phyloP scores from a whole-genome alignment of 1,139 yeast genomes.

The Magnusiomyces paraingens region DNA sequence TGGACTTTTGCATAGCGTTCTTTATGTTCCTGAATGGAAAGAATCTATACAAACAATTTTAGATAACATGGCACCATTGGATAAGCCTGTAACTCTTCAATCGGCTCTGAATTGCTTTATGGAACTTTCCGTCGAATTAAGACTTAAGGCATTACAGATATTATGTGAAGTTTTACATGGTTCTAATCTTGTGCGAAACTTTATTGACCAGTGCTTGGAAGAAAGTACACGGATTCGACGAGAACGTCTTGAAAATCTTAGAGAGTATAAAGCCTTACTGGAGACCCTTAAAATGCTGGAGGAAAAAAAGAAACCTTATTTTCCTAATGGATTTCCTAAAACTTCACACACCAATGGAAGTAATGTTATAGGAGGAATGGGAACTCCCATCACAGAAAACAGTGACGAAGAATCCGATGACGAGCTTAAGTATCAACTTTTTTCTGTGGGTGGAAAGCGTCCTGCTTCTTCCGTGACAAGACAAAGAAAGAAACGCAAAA shows the following conservation, averaged over 20 bases:
- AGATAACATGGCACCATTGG: conserved; percentile 51
- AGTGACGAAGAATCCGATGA: conserved; percentile 13
- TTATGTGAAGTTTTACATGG: conserved; percentile 52
- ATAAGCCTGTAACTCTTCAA: conserved; percentile 43
- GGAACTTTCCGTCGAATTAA: conserved; percentile 41
- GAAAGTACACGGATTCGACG: conserved; percentile 57
- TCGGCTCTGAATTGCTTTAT: conserved; percentile 39
- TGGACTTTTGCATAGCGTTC: conserved; percentile 56
- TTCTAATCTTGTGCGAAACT: conserved; percentile 53
- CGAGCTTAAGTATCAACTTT: conserved; percentile 8
- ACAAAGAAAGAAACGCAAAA: conserved; percentile 28
- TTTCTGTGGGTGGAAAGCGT: conserved; percentile 12
- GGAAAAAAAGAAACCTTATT: conserved; percentile 25
- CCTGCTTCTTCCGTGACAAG: conserved; percentile 20
- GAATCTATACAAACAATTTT: conserved; percentile 43
- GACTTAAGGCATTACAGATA: conserved; percentile 49
- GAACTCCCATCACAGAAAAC: conserved; percentile 6
- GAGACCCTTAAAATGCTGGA: conserved; percentile 45
- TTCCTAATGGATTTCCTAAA: conserved; percentile 21
- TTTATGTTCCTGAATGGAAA: conserved; percentile 50
- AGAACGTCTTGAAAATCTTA: conserved; percentile 58
- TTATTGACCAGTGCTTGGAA: conserved; percentile 65
- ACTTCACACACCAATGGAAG: conserved; percentile 6
- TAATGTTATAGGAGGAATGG: conserved; percentile 1
- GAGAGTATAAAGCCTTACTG: conserved; percentile 46